phyloP scores from a whole-genome alignment of 23 red algal genomes.

The Chondrus crispus region DNA sequence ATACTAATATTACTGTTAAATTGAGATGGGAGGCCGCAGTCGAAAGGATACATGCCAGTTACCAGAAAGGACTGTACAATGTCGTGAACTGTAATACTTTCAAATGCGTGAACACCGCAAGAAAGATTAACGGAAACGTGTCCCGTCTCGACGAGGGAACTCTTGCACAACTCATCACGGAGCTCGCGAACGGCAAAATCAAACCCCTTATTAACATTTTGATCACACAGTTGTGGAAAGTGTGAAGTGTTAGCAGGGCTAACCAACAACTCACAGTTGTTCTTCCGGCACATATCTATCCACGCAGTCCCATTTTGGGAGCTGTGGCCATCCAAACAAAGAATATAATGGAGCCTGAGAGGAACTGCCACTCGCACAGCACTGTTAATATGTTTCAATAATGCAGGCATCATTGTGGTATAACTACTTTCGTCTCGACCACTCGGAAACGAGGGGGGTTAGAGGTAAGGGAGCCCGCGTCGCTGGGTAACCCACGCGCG shows the following conservation, averaged over 20 bases:
- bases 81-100: neutral
- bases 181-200: neutral
- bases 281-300: neutral
- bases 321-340: neutral
- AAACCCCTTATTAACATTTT: neutral
- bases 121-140: neutral
- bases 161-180: neutral
- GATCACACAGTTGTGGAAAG: neutral
- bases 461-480: too few species aligned
- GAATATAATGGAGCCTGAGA: neutral
- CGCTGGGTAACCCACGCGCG: too few species aligned
- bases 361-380: too few species aligned
- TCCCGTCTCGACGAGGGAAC: neutral
- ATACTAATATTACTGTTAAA: neutral
- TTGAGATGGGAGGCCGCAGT: neutral
- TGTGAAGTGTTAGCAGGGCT: neutral
- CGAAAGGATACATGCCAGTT: neutral
- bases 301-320: neutral
- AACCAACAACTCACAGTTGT: neutral
- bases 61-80: neutral
- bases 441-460: too few species aligned
- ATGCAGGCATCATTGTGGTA: too few species aligned
- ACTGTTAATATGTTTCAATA: too few species aligned
- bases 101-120: neutral
- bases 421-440: too few species aligned